Evolutionary conservation across 164 flowering plant species (phyloP), one percentile per base, ranked within the genome.

Genomic region (Vitis riparia): DNA sequence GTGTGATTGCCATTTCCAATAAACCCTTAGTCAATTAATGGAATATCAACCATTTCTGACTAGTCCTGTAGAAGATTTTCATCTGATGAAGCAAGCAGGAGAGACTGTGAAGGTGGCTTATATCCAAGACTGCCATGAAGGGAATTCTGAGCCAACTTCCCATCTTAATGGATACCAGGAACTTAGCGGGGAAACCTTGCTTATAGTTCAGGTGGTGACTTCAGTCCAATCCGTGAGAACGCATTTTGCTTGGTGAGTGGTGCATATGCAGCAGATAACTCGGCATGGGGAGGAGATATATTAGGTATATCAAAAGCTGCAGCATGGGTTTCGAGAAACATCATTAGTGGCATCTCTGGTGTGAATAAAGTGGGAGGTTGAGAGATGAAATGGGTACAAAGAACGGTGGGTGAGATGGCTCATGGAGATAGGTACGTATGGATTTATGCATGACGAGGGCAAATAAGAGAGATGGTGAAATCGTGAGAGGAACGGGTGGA

Each of bases 21-120:
- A 61, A 79, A 91, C 2, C 14, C 19, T 50, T 77, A 66, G 74
- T 91, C 88, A 19, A 91, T 59, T 64, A 89, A 37, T 3, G 97
- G 91, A 68, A 91, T 85, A 68, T 91, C 97, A 55, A 89, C 89
- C 61, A 87, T 74, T 29, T 76, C 83, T 9, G 87, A 83, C 16
- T 84, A 87, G 57, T 64, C 75, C 76, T 85, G 87, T 71, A 89
- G 71, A 69, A 89, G 69, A 49, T 53, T 71, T 53, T 83, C 89
- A 80, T 73, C 79, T 9, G 82, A 71, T 17, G 82, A 71, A 30
- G 68, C 58, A 30, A 77, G 67, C 1, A 80, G 55, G 71, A 91
- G 89, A 1, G 93, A 85, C 62, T 86, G 62, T 12, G 82, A 79
- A 0, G 97, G 93, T 8, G 92, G 82, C 66, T 73, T 81, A 77